Base-by-base conservation (phyloP, 176 grass and related monocot genomes). In the Phyllostachys edulis region DNA sequence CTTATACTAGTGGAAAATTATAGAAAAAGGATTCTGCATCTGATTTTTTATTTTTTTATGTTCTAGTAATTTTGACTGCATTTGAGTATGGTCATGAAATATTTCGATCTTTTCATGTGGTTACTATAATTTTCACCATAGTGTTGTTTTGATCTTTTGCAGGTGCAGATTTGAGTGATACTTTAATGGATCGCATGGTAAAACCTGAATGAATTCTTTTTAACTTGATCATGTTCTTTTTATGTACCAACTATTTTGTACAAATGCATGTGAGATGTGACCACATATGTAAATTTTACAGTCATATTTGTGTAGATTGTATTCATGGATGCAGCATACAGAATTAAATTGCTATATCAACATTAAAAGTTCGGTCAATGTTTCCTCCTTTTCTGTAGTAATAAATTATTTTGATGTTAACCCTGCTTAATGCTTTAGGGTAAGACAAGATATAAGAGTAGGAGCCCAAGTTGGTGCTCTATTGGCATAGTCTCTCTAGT, bases 131-230 rank as follows among this genome's bases (percentile, higher is more conserved):
- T 60, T 88, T 73, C 8, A 87, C 75, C 0, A 12, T 81, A 46
- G 24, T 59, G 29, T 80, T 90, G 2, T 79, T 91, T 63, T 88
- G 59, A 52, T 78, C 5, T 73, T 83, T 64, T 84, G 26, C 93
- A 99, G 93, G 91, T 82, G 96, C 91, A 68, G 96, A 99, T 85
- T 92, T 96, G 81, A 99, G 88, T 51, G 96, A 99, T 51, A 99
- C 93, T 52, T 85, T 91, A 69, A 99, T 96, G 96, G 96, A 96
- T 78, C 96, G 91, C 86, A 99, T 96, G 93, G 96, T 94, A 96
- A 87, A 69, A 38, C 66, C 51, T 79, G 3, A 83, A 67, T 61
- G 21, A 42, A 34, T 18, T 81, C 67, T 62, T 76, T 76, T 69
- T 80, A 75, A 14, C 63, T 40, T 80, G 47, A 21, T 64, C 56